Evolutionary conservation across 2,329 filamentous ascomycete species (phyloP).

Genomic region (Paecilomyces variotii): DNA sequence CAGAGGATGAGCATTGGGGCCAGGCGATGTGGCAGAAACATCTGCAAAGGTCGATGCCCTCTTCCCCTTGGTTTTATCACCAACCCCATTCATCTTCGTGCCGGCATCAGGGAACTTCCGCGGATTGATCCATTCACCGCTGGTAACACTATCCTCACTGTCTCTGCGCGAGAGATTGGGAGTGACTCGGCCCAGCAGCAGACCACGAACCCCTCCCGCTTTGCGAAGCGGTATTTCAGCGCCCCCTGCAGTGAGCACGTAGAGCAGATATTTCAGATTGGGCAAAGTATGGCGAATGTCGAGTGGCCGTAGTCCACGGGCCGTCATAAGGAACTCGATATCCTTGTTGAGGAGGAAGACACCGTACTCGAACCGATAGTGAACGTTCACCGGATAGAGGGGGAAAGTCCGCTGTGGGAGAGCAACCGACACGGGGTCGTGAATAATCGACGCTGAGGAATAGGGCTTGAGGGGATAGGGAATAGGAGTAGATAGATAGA

Average conservation of each 20-base stretch:
- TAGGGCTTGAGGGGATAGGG: constrained; percentile 70
- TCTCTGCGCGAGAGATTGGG: constrained; percentile 30
- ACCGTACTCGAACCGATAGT: constrained; percentile 90
- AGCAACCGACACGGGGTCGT: constrained; percentile 59
- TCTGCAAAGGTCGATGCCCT: constrained; percentile 1
- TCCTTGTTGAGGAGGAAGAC: constrained; percentile 97
- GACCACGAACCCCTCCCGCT: constrained; percentile 44
- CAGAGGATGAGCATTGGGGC: neutral
- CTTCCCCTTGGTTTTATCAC: constrained; percentile 14
- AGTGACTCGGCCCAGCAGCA: constrained; percentile 31
- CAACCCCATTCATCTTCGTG: constrained; percentile 19
- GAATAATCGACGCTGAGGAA: constrained; percentile 66
- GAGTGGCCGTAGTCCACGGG: constrained; percentile 67
- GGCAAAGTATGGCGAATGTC: constrained; percentile 89
- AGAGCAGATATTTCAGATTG: constrained; percentile 87
- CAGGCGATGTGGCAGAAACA: neutral
- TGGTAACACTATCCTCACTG: constrained; percentile 33
- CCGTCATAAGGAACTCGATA: constrained; percentile 63
- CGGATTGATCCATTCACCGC: constrained; percentile 20
- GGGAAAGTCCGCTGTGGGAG: constrained; percentile 65
- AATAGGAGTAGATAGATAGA: constrained; percentile 69
- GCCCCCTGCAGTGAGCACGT: constrained; percentile 76
- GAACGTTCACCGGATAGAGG: constrained; percentile 64
- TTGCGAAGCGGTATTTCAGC: constrained; percentile 51
- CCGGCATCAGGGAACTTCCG: constrained; percentile 17